Evolutionary conservation across 2,329 filamentous ascomycete species (phyloP), one percentile per base, ranked within the genome.

Genomic region (Apiospora pterosperma): DNA sequence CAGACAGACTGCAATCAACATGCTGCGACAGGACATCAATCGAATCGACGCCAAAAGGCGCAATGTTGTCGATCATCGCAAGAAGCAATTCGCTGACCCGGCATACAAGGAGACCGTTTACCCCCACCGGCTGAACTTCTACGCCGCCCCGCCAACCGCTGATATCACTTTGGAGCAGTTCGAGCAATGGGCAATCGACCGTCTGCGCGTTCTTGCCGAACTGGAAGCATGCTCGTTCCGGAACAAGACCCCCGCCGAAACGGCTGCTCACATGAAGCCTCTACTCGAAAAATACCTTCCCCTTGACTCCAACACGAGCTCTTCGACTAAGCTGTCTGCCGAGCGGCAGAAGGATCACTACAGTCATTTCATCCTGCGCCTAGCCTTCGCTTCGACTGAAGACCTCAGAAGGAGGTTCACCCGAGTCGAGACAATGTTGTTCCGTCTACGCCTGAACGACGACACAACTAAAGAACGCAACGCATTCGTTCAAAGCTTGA

Each of bases 141-240:
- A 99, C 80, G 82, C 88, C 52, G 85, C 90, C 31, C 92, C 96
- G 58, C 96, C 96, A 0, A 97, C 93, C 0, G 91, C 92, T 59
- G 96, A 99, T 75, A 96, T 99, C 71, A 97, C 93, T 0, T 88
- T 99, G 48, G 96, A 99, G 75, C 90, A 99, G 76, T 99, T 99
- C 73, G 96, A 99, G 76, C 93, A 97, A 85, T 99, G 96, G 96
- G 96, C 94, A 12, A 98, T 99, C 73, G 92, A 97, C 73, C 85
- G 96, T 64, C 78, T 99, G 69, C 90, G 93, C 80, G 87, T 96
- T 61, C 89, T 96, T 66, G 91, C 91, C 64, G 92, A 96, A 77
- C 84, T 99, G 63, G 96, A 99, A 83, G 90, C 93, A 69, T 98
- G 96, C 79, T 94, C 92, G 25, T 97, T 97, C 81, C 92, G 96